A percentile compares a stretch with the other conserved stretches of the same genome.
Conservation (phyloP, 139 green algal species). For the Tetradesmus lagerheimii region DNA sequence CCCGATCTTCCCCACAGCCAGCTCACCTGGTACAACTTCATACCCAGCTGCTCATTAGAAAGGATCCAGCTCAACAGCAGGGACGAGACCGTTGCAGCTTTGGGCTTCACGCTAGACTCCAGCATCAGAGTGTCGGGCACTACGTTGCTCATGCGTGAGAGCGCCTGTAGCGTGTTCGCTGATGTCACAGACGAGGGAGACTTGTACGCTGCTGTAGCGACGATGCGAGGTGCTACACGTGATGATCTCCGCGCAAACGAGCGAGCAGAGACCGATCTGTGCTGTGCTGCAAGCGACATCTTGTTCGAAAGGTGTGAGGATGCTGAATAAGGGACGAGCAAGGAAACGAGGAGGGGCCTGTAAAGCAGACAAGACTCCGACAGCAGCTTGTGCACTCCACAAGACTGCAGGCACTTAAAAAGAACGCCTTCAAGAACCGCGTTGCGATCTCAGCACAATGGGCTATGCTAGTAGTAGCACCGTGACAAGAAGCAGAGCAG, state of each 20-base stretch:
- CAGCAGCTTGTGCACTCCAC: not conserved
- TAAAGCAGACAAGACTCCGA: not conserved
- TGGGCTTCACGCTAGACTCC: constrained; percentile 56
- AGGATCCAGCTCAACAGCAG: constrained; percentile 46
- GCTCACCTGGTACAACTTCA: constrained; percentile 53
- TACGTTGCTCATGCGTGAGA: constrained; percentile 31
- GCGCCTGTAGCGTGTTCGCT: constrained; percentile 27
- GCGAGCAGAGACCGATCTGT: not conserved
- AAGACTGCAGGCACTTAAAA: not conserved
- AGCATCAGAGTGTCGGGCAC: constrained; percentile 76
- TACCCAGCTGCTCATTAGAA: constrained; percentile 36
- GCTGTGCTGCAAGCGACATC: constrained; percentile 22
- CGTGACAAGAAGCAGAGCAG: not conserved
- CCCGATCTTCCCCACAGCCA: not conserved
- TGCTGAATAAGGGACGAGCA: not conserved
- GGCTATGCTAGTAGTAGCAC: not conserved
- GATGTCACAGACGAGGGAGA: constrained; percentile 13
- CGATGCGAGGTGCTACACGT: not conserved
- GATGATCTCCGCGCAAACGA: not conserved
- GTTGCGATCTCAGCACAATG: not conserved
- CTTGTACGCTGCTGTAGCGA: constrained; percentile 26
- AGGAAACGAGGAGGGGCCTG: not conserved
- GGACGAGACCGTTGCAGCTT: constrained; percentile 71
- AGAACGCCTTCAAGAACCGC: not conserved
- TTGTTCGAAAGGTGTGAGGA: not conserved